Evolutionary conservation across 2,329 filamentous ascomycete genomes (phyloP).

Genomic region (Colletotrichum coccodes): DNA sequence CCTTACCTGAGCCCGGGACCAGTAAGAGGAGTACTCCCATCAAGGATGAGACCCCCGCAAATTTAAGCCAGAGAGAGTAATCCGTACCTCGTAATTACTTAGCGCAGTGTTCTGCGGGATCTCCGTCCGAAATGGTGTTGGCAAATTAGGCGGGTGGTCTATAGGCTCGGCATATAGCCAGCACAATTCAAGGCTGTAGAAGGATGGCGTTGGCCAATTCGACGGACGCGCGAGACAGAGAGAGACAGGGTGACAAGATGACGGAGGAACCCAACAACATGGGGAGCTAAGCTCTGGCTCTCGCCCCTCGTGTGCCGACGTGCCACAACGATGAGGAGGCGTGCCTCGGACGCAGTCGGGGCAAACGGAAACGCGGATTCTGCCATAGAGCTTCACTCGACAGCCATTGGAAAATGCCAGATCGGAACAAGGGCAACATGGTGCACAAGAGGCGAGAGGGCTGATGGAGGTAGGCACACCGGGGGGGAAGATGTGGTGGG

Average conservation of each 20-base stretch:
- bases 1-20: slow-evolving; percentile 18
- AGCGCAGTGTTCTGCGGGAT: slow-evolving; percentile 1
- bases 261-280: slow-evolving; percentile 18
- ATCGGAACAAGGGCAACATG: slow-evolving; percentile 13
- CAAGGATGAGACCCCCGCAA: slow-evolving; percentile 13
- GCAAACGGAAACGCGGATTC: not conserved
- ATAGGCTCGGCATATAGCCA: not conserved
- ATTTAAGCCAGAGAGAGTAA: slow-evolving; percentile 4
- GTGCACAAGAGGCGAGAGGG: slow-evolving; percentile 16
- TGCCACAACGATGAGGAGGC: slow-evolving; percentile 13
- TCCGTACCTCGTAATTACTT: slow-evolving; percentile 18
- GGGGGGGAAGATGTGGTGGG: slow-evolving; percentile 16
- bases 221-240: not conserved
- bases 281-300: slow-evolving; percentile 19
- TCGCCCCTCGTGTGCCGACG: slow-evolving; percentile 13
- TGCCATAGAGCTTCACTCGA: slow-evolving; percentile 7
- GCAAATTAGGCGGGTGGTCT: not conserved
- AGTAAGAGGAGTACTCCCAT: not conserved
- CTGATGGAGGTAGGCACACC: not conserved
- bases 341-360: slow-evolving; percentile 23
- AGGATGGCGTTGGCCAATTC: slow-evolving; percentile 4
- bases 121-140: slow-evolving; percentile 26
- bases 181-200: not conserved
- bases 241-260: not conserved
- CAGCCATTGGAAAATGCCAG: slow-evolving; percentile 19